Conservation (phyloP, 176 grass and related monocot genomes). For the Avena atlantica region DNA sequence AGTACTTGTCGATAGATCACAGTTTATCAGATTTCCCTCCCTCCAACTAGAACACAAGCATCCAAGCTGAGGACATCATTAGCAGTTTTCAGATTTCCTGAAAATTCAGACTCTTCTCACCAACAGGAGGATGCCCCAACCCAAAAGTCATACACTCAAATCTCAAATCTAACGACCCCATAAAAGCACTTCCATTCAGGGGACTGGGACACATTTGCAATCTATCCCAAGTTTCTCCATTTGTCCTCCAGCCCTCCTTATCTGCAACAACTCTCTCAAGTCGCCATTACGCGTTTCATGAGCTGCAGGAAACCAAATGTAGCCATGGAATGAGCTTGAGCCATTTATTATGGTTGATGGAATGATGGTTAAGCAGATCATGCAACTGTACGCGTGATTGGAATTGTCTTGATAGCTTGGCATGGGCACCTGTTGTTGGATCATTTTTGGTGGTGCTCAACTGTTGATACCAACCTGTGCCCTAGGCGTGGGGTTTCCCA, state of each 20-base stretch:
- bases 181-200: slow-evolving; percentile 12
- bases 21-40: background rate
- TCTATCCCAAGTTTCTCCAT: background rate
- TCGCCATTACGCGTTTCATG: slow-evolving; percentile 50
- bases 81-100: slow-evolving; percentile 31
- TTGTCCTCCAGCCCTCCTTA: slow-evolving; percentile 7
- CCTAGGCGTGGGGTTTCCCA: slow-evolving; percentile 39
- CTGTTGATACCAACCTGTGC: slow-evolving; percentile 45
- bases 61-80: slow-evolving; percentile 12
- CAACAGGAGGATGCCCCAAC: slow-evolving; percentile 12
- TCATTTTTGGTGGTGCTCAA: slow-evolving; percentile 14
- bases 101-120: slow-evolving; percentile 34
- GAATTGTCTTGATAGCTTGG: slow-evolving; percentile 19
- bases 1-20: slow-evolving; percentile 31
- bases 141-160: slow-evolving; percentile 8
- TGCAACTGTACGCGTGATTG: slow-evolving; percentile 33
- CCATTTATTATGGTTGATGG: slow-evolving; percentile 36
- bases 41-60: background rate
- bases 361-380: slow-evolving; percentile 19
- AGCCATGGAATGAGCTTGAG: slow-evolving; percentile 41
- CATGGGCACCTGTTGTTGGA: slow-evolving; percentile 25
- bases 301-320: slow-evolving; percentile 43
- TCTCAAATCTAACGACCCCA: background rate
- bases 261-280: slow-evolving; percentile 21
- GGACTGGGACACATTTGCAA: background rate